Percentiles rank a stretch among this genome's conserved stretches.
Conservation (phyloP, 352 stramenopile species). For the Globisporangium mamillatum region DNA sequence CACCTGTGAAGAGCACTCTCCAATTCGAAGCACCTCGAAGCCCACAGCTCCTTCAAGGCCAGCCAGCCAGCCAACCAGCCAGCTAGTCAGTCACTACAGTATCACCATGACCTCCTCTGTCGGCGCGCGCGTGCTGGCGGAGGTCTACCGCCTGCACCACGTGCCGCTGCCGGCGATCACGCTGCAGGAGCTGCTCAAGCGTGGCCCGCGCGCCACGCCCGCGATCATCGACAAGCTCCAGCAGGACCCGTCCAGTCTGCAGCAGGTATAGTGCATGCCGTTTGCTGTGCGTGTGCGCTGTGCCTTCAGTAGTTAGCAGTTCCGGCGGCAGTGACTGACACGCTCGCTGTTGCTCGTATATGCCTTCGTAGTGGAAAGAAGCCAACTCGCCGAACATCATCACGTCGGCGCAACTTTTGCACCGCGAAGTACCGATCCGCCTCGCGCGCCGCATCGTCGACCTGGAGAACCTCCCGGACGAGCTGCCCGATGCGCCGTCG, state of each 20-base stretch:
- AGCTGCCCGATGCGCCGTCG: constrained; percentile 51
- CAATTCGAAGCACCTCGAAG: neutral
- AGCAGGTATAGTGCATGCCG: constrained; percentile 21
- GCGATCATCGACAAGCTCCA: constrained; percentile 51
- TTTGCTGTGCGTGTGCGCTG: too few species aligned
- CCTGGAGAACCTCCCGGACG: constrained; percentile 75
- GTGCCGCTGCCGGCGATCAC: constrained; percentile 79
- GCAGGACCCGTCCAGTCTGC: constrained; percentile 39
- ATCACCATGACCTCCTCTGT: constrained; percentile 29
- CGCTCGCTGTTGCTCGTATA: neutral
- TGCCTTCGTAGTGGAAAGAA: constrained; percentile 43
- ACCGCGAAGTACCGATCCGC: constrained; percentile 78
- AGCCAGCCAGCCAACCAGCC: neutral
- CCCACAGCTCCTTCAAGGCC: neutral
- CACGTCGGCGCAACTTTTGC: constrained; percentile 73
- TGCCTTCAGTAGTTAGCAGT: too few species aligned
- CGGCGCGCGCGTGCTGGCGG: constrained; percentile 62
- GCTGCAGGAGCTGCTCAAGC: constrained; percentile 70
- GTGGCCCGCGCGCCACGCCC: constrained; percentile 47
- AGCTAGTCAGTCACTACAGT: neutral
- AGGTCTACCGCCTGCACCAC: constrained; percentile 83
- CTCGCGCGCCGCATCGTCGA: constrained; percentile 80
- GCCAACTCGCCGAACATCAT: constrained; percentile 69
- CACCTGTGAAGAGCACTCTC: neutral
- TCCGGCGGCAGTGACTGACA: too few species aligned